Percentiles rank a stretch among this genome's conserved stretches.
phyloP scores from a whole-genome alignment of 2,329 filamentous ascomycete genomes.

The Exophiala mesophila region DNA sequence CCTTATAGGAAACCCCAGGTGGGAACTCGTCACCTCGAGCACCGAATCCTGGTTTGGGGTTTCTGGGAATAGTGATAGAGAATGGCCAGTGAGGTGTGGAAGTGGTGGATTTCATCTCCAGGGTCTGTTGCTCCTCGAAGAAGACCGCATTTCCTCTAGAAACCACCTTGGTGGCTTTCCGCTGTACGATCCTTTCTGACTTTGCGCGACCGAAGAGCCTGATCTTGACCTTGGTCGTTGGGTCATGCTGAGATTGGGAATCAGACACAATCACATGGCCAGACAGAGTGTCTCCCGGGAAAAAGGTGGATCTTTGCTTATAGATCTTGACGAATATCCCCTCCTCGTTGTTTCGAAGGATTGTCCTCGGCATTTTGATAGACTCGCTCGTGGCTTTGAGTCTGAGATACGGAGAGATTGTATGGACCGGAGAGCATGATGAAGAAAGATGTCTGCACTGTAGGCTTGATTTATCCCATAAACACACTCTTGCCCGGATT shows the following conservation, averaged over 20 bases:
- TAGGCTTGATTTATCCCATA: too few species aligned
- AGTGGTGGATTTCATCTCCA: background rate
- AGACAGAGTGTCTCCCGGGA: constrained; percentile 2
- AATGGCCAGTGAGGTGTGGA: background rate
- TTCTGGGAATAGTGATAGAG: background rate
- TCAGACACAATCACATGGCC: background rate
- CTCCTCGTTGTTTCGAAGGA: too few species aligned
- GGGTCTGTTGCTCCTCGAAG: background rate
- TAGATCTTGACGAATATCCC: background rate
- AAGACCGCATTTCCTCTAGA: background rate
- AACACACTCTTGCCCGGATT: too few species aligned
- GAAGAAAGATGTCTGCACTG: too few species aligned
- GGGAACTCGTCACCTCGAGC: background rate
- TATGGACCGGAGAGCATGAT: too few species aligned
- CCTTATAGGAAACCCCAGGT: background rate
- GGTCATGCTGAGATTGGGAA: background rate
- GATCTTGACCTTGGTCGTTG: background rate
- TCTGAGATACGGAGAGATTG: too few species aligned
- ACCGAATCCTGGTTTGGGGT: background rate
- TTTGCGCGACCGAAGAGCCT: constrained; percentile 4
- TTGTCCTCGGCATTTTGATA: too few species aligned
- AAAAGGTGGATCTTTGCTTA: background rate
- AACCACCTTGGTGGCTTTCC: background rate
- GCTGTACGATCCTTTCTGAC: background rate
- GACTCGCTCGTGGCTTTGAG: too few species aligned